These are phyloP conservation scores for Lachancea meyersii DNA, from an alignment of 805 yeast species.

Conservation along the genomic window DNA sequence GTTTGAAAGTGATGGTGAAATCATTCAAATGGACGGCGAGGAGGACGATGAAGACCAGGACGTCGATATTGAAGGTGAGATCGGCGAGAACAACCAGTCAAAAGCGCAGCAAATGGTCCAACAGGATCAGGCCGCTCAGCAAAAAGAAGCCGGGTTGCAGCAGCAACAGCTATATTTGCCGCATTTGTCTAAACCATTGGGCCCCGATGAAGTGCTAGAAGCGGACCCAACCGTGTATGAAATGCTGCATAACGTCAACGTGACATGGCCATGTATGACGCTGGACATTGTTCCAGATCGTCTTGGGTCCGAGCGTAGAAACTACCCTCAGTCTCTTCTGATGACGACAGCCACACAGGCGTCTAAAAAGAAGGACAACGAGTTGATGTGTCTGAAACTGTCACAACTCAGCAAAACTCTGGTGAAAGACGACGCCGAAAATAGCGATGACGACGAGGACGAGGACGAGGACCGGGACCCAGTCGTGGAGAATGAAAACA, in stretches of 20 bases:
- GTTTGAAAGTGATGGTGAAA: constrained; percentile 85
- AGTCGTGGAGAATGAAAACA: constrained; percentile 74
- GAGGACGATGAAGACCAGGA: constrained; percentile 38
- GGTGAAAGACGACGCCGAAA: constrained; percentile 75
- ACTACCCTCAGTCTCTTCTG: constrained; percentile 81
- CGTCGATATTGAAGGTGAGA: constrained; percentile 33
- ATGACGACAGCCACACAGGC: constrained; percentile 95
- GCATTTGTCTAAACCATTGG: constrained; percentile 80
- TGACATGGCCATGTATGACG: constrained; percentile 97
- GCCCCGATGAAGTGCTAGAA: constrained; percentile 92
- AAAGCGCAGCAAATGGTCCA: constrained; percentile 35
- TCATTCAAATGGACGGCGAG: constrained; percentile 70
- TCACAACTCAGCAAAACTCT: constrained; percentile 79
- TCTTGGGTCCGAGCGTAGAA: constrained; percentile 81
- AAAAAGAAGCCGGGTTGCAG: constrained; percentile 22
- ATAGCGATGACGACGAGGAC: constrained; percentile 64
- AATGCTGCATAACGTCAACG: constrained; percentile 87
- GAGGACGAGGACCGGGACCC: constrained; percentile 79
- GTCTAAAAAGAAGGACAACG: constrained; percentile 77
- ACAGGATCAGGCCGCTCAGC: constrained; percentile 33
- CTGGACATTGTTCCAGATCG: constrained; percentile 82
- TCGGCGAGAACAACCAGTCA: constrained; percentile 31
- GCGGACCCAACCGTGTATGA: constrained; percentile 96
- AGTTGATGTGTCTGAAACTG: constrained; percentile 75
- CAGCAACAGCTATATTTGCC: constrained; percentile 64